Percentiles rank a stretch among this genome's conserved stretches.
phyloP scores from a whole-genome alignment of 2,329 filamentous ascomycete species.

The Zasmidium angulare region DNA sequence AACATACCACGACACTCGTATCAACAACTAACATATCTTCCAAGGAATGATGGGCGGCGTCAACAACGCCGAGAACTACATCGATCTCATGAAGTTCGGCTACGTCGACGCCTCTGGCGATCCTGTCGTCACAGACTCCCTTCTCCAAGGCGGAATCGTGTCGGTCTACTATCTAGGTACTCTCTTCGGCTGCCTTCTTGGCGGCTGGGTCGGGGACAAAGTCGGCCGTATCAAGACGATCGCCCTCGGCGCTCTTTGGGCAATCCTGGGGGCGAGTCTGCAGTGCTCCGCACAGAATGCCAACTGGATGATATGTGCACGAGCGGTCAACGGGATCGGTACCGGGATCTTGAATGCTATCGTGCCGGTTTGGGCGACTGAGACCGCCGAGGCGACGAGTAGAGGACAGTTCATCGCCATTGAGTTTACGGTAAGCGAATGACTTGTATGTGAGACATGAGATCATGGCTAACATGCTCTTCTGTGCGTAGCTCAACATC shows the following conservation, averaged over 20 bases:
- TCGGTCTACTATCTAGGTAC: conserved; percentile 61
- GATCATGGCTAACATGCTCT: too few species aligned
- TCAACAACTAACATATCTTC: not conserved
- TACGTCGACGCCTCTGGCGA: conserved; percentile 47
- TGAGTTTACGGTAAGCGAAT: conserved; percentile 72
- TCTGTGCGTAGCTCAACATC: too few species aligned
- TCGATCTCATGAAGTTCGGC: conserved; percentile 64
- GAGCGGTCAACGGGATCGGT: conserved; percentile 48
- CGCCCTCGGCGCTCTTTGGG: conserved; percentile 53
- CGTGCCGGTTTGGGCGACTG: conserved; percentile 70
- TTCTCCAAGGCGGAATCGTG: conserved; percentile 64
- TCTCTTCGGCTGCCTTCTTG: conserved; percentile 61
- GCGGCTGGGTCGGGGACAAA: conserved; percentile 64
- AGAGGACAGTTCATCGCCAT: conserved; percentile 51
- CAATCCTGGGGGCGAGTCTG: conserved; percentile 56
- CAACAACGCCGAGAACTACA: conserved; percentile 65
- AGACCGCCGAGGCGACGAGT: conserved; percentile 66
- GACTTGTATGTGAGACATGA: too few species aligned
- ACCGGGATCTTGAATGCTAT: conserved; percentile 71
- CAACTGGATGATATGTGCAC: conserved; percentile 59
- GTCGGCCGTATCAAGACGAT: conserved; percentile 65
- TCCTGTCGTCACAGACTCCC: conserved; percentile 57
- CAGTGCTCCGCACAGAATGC: conserved; percentile 66
- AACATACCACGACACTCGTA: not conserved
- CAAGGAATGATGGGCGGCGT: conserved; percentile 59